Percentiles rank a stretch among this genome's conserved stretches.
phyloP scores from a whole-genome alignment of 192 early-diverging fungal genomes.

The Coemansia sp. region DNA sequence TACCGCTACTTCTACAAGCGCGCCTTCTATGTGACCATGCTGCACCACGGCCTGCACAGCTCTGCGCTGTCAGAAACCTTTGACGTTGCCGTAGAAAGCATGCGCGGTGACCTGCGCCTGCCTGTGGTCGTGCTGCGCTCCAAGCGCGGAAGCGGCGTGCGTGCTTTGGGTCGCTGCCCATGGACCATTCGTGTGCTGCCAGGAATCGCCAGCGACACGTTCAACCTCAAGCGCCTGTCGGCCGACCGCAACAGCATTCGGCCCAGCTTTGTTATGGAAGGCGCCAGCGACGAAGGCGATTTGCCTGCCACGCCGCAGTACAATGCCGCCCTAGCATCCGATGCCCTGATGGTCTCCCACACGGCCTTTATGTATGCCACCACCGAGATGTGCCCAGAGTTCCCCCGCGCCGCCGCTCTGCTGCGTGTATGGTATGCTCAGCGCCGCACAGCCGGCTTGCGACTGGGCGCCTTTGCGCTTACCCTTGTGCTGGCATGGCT shows the following conservation, averaged over 20 bases:
- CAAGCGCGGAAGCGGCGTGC: constrained; percentile 12
- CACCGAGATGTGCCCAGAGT: constrained; percentile 63
- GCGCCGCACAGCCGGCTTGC: constrained; percentile 43
- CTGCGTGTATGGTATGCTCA: constrained; percentile 85
- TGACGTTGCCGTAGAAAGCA: constrained; percentile 49
- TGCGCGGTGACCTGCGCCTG: constrained; percentile 62
- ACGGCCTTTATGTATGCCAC: constrained; percentile 77
- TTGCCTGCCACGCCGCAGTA: constrained; percentile 79
- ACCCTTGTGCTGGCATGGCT: constrained; percentile 87
- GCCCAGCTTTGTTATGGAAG: constrained; percentile 30
- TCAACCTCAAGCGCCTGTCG: constrained; percentile 67
- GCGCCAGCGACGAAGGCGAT: constrained; percentile 1
- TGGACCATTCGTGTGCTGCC: constrained; percentile 70
- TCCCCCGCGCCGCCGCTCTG: constrained; percentile 76
- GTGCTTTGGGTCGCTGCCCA: too few species aligned
- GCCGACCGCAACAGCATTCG: constrained; percentile 83
- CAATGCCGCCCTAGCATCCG: constrained; percentile 78
- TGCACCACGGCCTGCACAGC: constrained; percentile 42
- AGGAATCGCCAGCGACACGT: constrained; percentile 59
- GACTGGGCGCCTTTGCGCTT: constrained; percentile 75
- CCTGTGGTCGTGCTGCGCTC: constrained; percentile 57
- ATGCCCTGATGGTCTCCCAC: constrained; percentile 69
- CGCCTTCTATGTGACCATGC: constrained; percentile 81
- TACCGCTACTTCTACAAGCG: constrained; percentile 94
- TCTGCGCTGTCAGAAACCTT: constrained; percentile 51